Percentiles rank a stretch among this genome's conserved stretches.
Evolutionary conservation across 148 eudicot genomes (phyloP).

Genomic region (Rhododendron simsii): DNA sequence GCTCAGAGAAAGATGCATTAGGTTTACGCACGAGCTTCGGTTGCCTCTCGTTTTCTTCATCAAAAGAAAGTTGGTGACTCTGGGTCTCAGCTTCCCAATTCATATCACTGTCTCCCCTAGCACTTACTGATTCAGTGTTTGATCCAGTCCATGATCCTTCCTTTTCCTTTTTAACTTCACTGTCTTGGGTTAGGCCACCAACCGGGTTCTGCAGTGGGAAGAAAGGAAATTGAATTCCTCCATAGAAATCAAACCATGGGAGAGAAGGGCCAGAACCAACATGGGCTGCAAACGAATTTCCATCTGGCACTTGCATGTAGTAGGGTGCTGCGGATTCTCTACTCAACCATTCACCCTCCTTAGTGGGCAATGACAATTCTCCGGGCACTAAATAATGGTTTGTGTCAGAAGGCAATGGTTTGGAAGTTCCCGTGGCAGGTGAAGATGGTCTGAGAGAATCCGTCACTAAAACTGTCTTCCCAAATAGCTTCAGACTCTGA

Average conservation of each 20-base stretch:
- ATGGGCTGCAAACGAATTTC: conserved; percentile 20
- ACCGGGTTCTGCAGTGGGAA: conserved; percentile 15
- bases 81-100: conserved; percentile 32
- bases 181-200: conserved; percentile 20
- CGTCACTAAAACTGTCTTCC: conserved; percentile 57
- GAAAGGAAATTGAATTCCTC: conserved; percentile 28
- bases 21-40: neutral
- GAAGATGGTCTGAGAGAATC: conserved; percentile 30
- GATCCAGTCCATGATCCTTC: conserved; percentile 48
- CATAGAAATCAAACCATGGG: conserved; percentile 40
- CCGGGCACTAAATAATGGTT: conserved; percentile 13
- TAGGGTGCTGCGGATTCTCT: conserved; percentile 11
- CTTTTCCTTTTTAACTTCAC: conserved; percentile 29
- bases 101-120: conserved; percentile 17
- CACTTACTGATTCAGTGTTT: conserved; percentile 30
- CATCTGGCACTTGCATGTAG: conserved; percentile 15
- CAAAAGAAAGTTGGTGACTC: conserved; percentile 13
- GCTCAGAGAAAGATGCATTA: conserved; percentile 1
- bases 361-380: neutral
- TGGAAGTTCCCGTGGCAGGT: conserved; percentile 17
- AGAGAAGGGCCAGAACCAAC: conserved; percentile 16
- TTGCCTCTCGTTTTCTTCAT: conserved; percentile 10
- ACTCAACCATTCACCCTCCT: conserved; percentile 14
- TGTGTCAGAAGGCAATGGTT: conserved; percentile 18
- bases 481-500: conserved; percentile 69